Base-by-base conservation (phyloP, 2,329 filamentous ascomycete genomes). In the Phaeosphaeriaceae sp. region DNA sequence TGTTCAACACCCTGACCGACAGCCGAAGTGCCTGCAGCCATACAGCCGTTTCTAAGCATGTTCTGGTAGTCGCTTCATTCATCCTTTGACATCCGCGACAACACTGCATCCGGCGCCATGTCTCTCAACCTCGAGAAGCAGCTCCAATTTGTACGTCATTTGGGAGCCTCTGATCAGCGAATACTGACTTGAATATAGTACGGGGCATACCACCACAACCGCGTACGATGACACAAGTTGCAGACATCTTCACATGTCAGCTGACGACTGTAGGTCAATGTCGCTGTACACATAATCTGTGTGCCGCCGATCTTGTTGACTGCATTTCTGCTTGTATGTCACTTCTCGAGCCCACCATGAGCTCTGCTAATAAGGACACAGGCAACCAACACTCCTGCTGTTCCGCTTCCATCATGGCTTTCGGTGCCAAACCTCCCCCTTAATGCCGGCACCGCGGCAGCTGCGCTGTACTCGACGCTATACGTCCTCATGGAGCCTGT, bases 401-500 rank as follows among this genome's bases (percentile, higher is more conserved):
- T 89, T 50, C 79, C 82, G 2, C 69, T 88, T 7, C 87, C 87
- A 42, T 76, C 84, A 43, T 81, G 79, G 73, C 75, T 88, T 35
- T 81, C 81, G 35, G 76, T 87, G 52, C 81, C 85, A 28, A 82
- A 87, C 72, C 82, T 89, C 26, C 86, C 87, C 42, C 80, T 85
- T 26, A 89, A 89, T 62, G 75, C 84, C 59, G 87, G 85, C 52
- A 89, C 87, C 3, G 81, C 86, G 58, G 81, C 79, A 53, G 83
- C 83, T 44, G 69, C 88, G 10, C 68, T 89, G 26, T 97, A 95
- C 79, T 86, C 90, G 40, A 85, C 85, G 1, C 86, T 97, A 55
- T 99, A 98, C 75, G 85, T 98, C 49, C 86, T 99, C 22, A 89
- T 99, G 72, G 95, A 99, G 75, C 95, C 95, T 0, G 93, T 98